Conservation (phyloP, 345 rosid species). For the Rhodamnia argentea region DNA sequence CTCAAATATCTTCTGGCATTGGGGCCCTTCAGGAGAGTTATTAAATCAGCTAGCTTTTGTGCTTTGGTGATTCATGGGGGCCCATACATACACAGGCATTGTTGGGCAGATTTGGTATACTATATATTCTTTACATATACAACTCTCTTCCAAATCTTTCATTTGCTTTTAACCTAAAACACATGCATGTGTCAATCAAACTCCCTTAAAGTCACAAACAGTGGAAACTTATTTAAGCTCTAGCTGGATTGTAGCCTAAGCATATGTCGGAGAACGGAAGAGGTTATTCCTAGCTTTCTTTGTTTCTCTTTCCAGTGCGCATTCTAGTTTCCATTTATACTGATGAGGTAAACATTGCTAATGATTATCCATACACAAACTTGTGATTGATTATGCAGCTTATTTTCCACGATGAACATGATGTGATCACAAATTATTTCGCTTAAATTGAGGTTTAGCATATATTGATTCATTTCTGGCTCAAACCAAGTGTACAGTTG, state of each 20-base stretch:
- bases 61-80: background rate
- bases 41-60: background rate
- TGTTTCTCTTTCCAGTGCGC: background rate
- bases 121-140: background rate
- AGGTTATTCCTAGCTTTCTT: fast-evolving
- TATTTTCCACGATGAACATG: background rate
- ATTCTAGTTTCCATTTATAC: fast-evolving
- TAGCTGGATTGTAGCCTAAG: background rate
- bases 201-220: background rate
- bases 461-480: background rate
- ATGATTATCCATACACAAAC: background rate
- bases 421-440: fast-evolving
- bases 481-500: background rate
- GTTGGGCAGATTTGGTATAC: fast-evolving
- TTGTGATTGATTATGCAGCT: background rate
- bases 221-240: background rate
- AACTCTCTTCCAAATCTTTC: background rate
- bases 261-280: background rate
- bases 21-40: background rate
- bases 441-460: fast-evolving
- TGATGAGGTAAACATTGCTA: background rate
- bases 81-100: background rate
- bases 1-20: fast-evolving
- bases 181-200: fast-evolving
- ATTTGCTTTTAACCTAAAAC: background rate